Evolutionary conservation across 495 filamentous ascomycete genomes (phyloP), one percentile per base, ranked within the genome.

Genomic region (Glutinoglossum americanum): DNA sequence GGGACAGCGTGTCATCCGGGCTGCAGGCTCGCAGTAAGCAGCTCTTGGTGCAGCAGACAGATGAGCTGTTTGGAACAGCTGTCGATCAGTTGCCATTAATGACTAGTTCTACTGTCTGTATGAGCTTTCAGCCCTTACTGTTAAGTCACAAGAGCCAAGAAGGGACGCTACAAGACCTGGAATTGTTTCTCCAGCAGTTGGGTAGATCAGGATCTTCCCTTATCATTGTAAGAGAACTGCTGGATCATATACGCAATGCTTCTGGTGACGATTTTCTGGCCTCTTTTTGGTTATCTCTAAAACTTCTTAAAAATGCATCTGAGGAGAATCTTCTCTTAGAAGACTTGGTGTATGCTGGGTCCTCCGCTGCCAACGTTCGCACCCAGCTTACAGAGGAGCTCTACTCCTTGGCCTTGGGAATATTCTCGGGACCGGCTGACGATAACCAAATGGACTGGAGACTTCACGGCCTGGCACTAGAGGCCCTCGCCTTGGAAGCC

Each of bases 251-350:
- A 27, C 73, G 77, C 57, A 70, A 73, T 53, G 71, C 73, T 10
- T 70, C 74, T 10, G 79, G 78, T 4, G 66, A 73, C 19, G 72
- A 76, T 11, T 72, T 77, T 47, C 61, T 92, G 35, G 79, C 87
- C 17, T 81, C 80, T 13, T 80, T 89, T 63, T 98, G 93, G 93
- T 72, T 97, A 10, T 75, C 83, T 0, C 76, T 88, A 57, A 80
- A 83, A 45, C 72, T 92, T 8, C 67, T 93, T 37, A 78, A 78
- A 62, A 67, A 76, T 26, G 69, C 74, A 4, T 69, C 74, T 25
- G 60, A 67, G 4, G 69, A 72, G 0, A 67, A 71, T n/a, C 65
- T 74, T 51, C 72, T 73, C 41, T 66, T 85, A 3, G 85, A 87
- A 45, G 79, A 83, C 32, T 82, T 90, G 59, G 70, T 94, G 13